These are phyloP conservation scores for Jaltomata sinuosa DNA, from an alignment of 257 asterid genomes.

Conservation along the genomic window DNA sequence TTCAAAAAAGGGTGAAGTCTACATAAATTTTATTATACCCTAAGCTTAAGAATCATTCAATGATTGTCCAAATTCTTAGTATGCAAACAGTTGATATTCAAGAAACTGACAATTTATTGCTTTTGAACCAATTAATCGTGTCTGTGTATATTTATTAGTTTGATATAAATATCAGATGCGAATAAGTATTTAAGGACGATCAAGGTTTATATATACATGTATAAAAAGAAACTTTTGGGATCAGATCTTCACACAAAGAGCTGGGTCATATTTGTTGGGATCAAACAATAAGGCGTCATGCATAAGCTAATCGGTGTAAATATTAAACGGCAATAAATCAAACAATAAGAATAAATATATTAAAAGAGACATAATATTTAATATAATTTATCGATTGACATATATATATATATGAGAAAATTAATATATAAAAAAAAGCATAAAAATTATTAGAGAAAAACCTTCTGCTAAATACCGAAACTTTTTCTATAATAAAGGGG, in stretches of 20 bases:
- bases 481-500: background rate
- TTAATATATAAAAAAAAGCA: background rate
- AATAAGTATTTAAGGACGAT: background rate
- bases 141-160: background rate
- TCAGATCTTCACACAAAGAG: too few species aligned
- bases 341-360: too few species aligned
- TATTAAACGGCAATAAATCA: too few species aligned
- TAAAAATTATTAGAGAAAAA: background rate
- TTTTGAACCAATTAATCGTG: background rate
- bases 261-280: background rate
- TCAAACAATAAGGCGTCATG: too few species aligned
- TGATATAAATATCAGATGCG: background rate
- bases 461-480: too few species aligned
- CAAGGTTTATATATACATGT: background rate
- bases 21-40: background rate
- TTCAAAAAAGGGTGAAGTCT: background rate
- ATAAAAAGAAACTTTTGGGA: background rate
- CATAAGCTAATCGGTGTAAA: too few species aligned
- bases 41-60: background rate
- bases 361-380: background rate
- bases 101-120: background rate
- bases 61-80: background rate
- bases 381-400: background rate
- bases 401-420: background rate
- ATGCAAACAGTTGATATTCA: background rate